Base-by-base conservation (phyloP, 352 stramenopile species). In the Pseudoperonospora humuli region DNA sequence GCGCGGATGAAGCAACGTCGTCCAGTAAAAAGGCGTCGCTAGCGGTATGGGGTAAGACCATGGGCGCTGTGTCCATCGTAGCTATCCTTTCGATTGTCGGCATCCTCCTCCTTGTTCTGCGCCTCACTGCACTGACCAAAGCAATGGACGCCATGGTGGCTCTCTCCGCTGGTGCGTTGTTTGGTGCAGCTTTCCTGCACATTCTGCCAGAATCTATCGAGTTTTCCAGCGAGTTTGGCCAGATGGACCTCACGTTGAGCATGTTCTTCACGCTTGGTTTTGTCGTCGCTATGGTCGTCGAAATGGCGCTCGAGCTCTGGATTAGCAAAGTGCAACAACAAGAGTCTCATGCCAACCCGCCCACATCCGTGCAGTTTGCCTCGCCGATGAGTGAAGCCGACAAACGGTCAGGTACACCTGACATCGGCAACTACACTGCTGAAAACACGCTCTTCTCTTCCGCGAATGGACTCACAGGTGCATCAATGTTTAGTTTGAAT, bases 101-200 rank as follows among this genome's bases (percentile, higher is more conserved):
- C 10, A 66, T 75, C 23, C 23, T 75, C 21, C 37, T 73, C 14
- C 50, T 75, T 26, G 54, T 49, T 31, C 44, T 71, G 15, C 57
- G 56, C 7, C 24, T 54, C n/a, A 51, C n/a, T 8, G 3, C 57
- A 7, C 46, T 72, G 27, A 39, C 56, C 1, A 63, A 58, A 13
- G 33, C 72, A 1, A 71, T 71, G 63, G 62, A 71, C 25, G 58
- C 63, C 0, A 61, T 75, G 45, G 61, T 78, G 57, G 68, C 66
- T 5, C 70, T 92, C 40, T 83, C 75, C 1, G 49, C 61, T 17
- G 84, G 81, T 10, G 79, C 84, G 1, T 39, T 93, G 3, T 73
- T 93, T 28, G 79, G 75, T 10, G 81, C 73, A 4, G 63, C 77
- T 13, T 76, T 93, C 37, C 78, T 93, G 35, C 59, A 93, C 31